Percentiles rank a stretch among this genome's conserved stretches.
Conservation (phyloP, 345 rosid genomes). For the Moricandia moricandioides region DNA sequence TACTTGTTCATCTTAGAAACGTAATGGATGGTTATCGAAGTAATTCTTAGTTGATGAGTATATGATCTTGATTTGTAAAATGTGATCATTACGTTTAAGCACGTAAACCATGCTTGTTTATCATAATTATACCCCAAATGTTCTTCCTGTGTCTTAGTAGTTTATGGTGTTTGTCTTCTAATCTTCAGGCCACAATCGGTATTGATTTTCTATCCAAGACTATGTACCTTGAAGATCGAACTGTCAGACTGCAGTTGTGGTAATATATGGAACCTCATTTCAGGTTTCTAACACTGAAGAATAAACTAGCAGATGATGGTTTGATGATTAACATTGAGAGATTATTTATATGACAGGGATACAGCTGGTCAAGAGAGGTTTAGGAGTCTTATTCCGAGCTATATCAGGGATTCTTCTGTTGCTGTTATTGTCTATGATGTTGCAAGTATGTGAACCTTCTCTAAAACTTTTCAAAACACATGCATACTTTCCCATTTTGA, state of each 20-base stretch:
- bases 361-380: slow-evolving; percentile 88
- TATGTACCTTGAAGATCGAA: slow-evolving; percentile 87
- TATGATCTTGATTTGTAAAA: slow-evolving; percentile 10
- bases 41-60: background rate
- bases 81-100: background rate
- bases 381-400: slow-evolving; percentile 90
- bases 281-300: background rate
- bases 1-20: background rate
- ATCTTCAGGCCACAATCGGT: slow-evolving; percentile 73
- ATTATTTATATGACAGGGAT: slow-evolving; percentile 50
- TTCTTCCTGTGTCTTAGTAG: background rate
- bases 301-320: background rate
- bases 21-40: background rate
- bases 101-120: background rate
- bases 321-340: slow-evolving; percentile 2
- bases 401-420: slow-evolving; percentile 80
- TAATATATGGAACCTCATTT: slow-evolving; percentile 25
- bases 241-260: slow-evolving; percentile 81
- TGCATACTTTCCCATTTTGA: background rate
- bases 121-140: background rate
- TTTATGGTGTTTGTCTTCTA: slow-evolving; percentile 7
- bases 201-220: slow-evolving; percentile 86
- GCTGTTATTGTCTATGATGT: slow-evolving; percentile 87
- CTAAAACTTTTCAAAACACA: background rate
- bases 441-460: slow-evolving; percentile 54